phyloP scores from a whole-genome alignment of 106 monocot genomes.

The Acorus calamus region DNA sequence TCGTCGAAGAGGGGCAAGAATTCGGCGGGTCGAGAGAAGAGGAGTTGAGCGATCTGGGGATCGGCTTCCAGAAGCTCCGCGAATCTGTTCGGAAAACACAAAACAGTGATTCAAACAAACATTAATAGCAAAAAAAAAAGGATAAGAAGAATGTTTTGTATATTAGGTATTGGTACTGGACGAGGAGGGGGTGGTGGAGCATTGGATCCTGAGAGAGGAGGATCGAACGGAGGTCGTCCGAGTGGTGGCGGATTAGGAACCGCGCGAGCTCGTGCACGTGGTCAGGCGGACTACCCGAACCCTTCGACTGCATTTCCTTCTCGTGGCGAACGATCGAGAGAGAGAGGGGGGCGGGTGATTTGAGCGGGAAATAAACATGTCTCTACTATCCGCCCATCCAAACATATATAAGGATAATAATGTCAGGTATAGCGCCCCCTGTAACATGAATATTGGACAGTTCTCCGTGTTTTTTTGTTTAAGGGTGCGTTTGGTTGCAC shows the following conservation, averaged over 20 bases:
- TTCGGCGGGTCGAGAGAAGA: conserved; percentile 49
- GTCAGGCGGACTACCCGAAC: background rate
- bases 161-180: conserved; percentile 21
- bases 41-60: conserved; percentile 44
- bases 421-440: no score
- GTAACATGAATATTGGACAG: no score
- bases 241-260: conserved; percentile 55
- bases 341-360: background rate
- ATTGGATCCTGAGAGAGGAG: conserved; percentile 44
- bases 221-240: conserved; percentile 53
- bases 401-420: no score
- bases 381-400: no score
- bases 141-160: background rate
- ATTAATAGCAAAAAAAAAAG: background rate
- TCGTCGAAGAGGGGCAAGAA: conserved; percentile 59
- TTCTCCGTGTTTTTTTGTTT: no score
- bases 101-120: background rate
- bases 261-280: conserved; percentile 24
- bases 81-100: conserved; percentile 36
- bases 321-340: conserved; percentile 2
- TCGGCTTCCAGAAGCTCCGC: conserved; percentile 75
- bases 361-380: no score
- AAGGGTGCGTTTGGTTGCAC: no score
- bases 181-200: conserved; percentile 61
- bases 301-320: background rate